Percentiles rank a stretch among this genome's conserved stretches.
Conservation (phyloP, 148 eudicot genomes). For the Persicaria tinctoria region DNA sequence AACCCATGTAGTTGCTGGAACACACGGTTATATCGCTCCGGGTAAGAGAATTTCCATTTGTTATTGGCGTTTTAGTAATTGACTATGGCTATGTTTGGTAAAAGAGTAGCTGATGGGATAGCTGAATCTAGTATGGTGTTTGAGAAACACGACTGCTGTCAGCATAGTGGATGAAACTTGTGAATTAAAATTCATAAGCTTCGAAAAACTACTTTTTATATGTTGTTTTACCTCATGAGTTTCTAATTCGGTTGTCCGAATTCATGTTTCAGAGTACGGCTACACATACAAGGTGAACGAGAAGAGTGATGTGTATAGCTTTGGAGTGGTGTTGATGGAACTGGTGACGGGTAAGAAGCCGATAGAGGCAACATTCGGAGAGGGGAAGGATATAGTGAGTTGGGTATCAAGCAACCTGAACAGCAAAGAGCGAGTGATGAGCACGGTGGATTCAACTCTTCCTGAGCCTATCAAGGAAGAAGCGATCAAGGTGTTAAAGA, state of each 20-base stretch:
- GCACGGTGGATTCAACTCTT: conserved; percentile 53
- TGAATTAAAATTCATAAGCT: neutral
- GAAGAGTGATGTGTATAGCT: conserved; percentile 88
- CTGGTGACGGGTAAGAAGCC: conserved; percentile 86
- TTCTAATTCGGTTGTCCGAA: neutral
- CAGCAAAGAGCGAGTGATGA: conserved; percentile 48
- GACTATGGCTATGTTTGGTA: neutral
- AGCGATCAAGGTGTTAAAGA: conserved; percentile 60
- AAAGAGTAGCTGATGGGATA: neutral
- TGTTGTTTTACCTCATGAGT: neutral
- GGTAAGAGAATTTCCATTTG: conserved; percentile 32
- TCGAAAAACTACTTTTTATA: neutral
- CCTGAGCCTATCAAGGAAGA: conserved; percentile 39
- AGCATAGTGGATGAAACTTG: too few relatives aligned
- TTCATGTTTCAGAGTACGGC: conserved; percentile 58
- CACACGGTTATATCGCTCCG: conserved; percentile 91
- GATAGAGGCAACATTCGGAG: conserved; percentile 70
- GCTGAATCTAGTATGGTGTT: too few relatives aligned
- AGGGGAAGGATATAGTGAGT: conserved; percentile 59
- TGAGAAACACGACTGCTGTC: too few relatives aligned
- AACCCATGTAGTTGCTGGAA: conserved; percentile 73
- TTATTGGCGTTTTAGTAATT: neutral
- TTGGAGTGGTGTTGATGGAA: conserved; percentile 97
- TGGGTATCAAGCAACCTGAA: conserved; percentile 73
- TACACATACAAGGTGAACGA: conserved; percentile 78